Percentiles rank a stretch among this genome's conserved stretches.
Evolutionary conservation across 495 filamentous ascomycete species (phyloP).

Genomic region (Lasiosphaeria ovina): DNA sequence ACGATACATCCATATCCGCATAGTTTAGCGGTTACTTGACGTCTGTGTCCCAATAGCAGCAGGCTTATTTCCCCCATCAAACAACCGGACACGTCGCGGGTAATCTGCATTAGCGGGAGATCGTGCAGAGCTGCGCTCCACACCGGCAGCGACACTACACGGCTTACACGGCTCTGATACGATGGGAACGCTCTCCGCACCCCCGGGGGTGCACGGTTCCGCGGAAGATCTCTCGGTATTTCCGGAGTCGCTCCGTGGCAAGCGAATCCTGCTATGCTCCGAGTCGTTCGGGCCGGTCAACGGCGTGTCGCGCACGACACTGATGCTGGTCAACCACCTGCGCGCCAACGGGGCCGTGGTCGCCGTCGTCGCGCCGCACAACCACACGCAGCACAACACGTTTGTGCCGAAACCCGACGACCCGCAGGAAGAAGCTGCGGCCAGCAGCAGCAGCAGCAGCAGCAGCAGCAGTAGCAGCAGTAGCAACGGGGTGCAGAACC

Average conservation of each 20-base stretch:
- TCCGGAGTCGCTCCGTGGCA: slow-evolving; percentile 49
- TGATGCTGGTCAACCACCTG: slow-evolving; percentile 60
- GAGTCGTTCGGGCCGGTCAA: slow-evolving; percentile 67
- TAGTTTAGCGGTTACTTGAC: no score
- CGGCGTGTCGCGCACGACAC: slow-evolving; percentile 61
- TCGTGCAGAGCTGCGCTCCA: no score
- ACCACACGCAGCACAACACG: slow-evolving; percentile 38
- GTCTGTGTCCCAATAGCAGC: no score
- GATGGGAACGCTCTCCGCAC: background rate
- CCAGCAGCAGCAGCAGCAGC: background rate
- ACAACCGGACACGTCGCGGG: no score
- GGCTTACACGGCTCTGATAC: background rate
- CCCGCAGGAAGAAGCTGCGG: background rate
- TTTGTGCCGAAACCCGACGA: slow-evolving; percentile 17
- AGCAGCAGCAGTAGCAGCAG: background rate
- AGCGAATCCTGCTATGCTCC: slow-evolving; percentile 58
- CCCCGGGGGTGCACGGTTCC: background rate
- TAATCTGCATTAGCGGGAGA: no score
- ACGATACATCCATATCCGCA: no score
- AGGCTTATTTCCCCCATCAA: no score
- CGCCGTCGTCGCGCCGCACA: slow-evolving; percentile 56
- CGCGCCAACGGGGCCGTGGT: slow-evolving; percentile 54
- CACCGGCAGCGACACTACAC: no score
- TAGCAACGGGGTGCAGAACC: slow-evolving; percentile 26
- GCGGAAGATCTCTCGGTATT: slow-evolving; percentile 25